Evolutionary conservation across 2,329 filamentous ascomycete species (phyloP), one percentile per base, ranked within the genome.

Genomic region (Colletotrichum spinosum): DNA sequence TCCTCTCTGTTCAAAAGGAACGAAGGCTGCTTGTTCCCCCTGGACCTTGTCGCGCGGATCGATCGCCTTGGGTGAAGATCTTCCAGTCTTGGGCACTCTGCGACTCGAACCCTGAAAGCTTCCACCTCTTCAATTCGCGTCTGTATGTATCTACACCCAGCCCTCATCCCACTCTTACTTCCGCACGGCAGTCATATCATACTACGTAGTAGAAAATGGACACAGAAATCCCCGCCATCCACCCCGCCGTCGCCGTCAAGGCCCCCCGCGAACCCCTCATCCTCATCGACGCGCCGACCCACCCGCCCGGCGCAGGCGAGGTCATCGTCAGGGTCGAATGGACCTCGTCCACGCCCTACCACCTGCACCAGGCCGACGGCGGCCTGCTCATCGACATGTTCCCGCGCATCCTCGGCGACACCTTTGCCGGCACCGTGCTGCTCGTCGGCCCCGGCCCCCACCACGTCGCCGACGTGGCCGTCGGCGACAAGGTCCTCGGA

Each of bases 281-380:
- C 10, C 69, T 71, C 55, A 50, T 70, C 62, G 57, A 68, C 35
- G 56, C 65, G 6, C 72, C 73, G 4, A 77, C 75, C 12, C 44
- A 73, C 41, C 55, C 72, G 6, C 82, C 83, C 0, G 65, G 69
- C 2, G 70, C 73, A 1, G 79, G 82, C 41, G 83, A 90, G 73
- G 81, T 88, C 39, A 79, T 83, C 13, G 75, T 90, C 45, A 81
- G 78, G 34, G 83, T 87, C 9, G 76, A 83, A 62, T 90, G 85
- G 84, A 87, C 86, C 2, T 82, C 86, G 2, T 88, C 87, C 1
- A 87, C 85, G 1, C 88, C 88, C 0, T 77, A 90, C 0, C 86
- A 90, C 69, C 76, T 90, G 6, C 88, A 90, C 74, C 83, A 86
- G 64, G 84, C 86, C 49, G 86, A 89, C 69, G 86, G 87, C 41